Evolutionary conservation across 106 monocot species (phyloP).

Genomic region (Phalaenopsis aphrodite): DNA sequence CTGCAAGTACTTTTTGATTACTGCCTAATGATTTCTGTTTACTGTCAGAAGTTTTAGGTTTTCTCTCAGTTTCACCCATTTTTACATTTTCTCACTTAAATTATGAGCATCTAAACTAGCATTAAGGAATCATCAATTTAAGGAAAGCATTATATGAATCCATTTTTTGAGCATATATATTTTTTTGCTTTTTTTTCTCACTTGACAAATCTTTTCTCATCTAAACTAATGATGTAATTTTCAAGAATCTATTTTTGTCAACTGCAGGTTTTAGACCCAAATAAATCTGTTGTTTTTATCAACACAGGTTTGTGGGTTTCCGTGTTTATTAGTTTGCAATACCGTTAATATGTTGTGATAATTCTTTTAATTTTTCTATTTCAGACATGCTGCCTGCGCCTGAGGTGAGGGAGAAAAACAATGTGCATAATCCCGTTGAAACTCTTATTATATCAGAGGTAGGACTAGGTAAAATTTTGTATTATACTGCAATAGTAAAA

Average conservation of each 20-base stretch:
- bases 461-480: slow-evolving; percentile 2
- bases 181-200: neutral
- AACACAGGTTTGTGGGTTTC: slow-evolving; percentile 57
- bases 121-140: too few species aligned
- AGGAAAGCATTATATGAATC: neutral
- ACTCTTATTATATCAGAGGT: slow-evolving; percentile 72
- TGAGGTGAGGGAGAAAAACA: slow-evolving; percentile 53
- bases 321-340: neutral
- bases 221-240: neutral
- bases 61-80: too few species aligned
- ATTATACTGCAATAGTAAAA: too few species aligned
- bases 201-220: neutral
- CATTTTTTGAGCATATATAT: neutral
- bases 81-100: too few species aligned
- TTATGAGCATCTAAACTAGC: too few species aligned
- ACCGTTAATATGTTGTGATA: neutral
- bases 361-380: slow-evolving; percentile 10
- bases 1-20: too few species aligned
- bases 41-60: too few species aligned
- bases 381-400: slow-evolving; percentile 66
- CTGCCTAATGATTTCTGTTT: too few species aligned
- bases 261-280: slow-evolving; percentile 83
- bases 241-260: neutral
- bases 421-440: slow-evolving; percentile 67
- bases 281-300: slow-evolving; percentile 62